Percentiles rank a stretch among this genome's conserved stretches.
These are phyloP conservation scores for Bacterosira constricta DNA, from an alignment of 108 stramenopile genomes.

Conservation along the genomic window DNA sequence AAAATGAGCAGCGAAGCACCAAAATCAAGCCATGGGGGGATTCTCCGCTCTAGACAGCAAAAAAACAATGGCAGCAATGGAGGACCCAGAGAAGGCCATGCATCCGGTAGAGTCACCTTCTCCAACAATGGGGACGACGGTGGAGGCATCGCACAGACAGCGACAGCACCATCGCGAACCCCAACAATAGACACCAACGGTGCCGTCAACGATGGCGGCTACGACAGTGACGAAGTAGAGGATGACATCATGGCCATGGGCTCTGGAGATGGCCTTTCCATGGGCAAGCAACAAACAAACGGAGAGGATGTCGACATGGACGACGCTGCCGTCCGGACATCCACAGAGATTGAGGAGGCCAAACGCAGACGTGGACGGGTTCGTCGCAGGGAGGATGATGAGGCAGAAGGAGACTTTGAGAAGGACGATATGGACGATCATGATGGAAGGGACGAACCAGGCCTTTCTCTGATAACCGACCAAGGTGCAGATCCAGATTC, in stretches of 20 bases:
- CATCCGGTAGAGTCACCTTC: conserved; percentile 11
- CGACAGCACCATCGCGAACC: not conserved
- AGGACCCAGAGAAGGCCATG: not conserved
- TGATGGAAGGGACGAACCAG: not conserved
- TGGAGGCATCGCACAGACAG: not conserved
- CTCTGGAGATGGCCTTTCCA: not conserved
- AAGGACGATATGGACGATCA: not conserved
- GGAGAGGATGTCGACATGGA: conserved; percentile 22
- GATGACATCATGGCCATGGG: conserved; percentile 48
- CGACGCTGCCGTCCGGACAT: conserved; percentile 19
- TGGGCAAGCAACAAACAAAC: not conserved
- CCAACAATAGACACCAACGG: too few relatives aligned
- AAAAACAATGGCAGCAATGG: conserved; percentile 1
- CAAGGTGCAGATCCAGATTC: conserved; percentile 29
- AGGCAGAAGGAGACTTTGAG: not conserved
- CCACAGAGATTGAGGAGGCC: conserved; percentile 36
- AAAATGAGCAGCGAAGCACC: conserved; percentile 13
- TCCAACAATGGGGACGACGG: conserved; percentile 25
- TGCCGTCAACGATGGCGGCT: not conserved
- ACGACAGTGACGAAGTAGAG: conserved; percentile 46
- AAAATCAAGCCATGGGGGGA: conserved; percentile 14
- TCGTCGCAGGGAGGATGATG: conserved; percentile 18
- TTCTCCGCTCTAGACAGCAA: conserved; percentile 12
- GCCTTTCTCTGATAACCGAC: conserved; percentile 43
- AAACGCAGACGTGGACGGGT: conserved; percentile 32